Evolutionary conservation across 441 rosid genomes (phyloP).

Genomic region (Pelargonium myrrhifolium): DNA sequence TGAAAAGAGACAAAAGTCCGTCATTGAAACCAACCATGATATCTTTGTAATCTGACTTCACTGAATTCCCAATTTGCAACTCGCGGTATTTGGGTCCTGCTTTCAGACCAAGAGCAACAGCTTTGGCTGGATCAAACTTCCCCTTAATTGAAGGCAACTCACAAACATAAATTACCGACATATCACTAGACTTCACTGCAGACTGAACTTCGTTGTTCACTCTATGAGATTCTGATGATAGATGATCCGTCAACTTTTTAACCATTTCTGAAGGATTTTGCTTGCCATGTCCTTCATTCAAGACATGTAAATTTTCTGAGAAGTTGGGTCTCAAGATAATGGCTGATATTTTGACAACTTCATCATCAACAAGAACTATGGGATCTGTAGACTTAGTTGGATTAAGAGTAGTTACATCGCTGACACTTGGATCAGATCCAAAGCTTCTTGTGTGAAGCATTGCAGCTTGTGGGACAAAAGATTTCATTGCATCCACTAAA

Average conservation of each 20-base stretch:
- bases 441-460: constrained; percentile 87
- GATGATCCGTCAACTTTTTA: background rate
- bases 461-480: constrained; percentile 86
- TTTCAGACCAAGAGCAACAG: constrained; percentile 68
- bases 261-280: constrained; percentile 5
- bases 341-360: constrained; percentile 89
- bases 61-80: constrained; percentile 74
- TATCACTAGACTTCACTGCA: constrained; percentile 54
- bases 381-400: constrained; percentile 36
- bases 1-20: constrained; percentile 12
- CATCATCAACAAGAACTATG: constrained; percentile 59
- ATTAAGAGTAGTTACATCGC: constrained; percentile 23
- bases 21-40: constrained; percentile 42
- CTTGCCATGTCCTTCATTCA: background rate
- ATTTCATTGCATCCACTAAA: constrained; percentile 86
- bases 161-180: constrained; percentile 75
- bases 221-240: background rate
- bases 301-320: constrained; percentile 18
- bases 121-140: constrained; percentile 67
- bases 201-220: constrained; percentile 6
- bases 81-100: constrained; percentile 75
- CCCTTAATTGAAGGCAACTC: constrained; percentile 83
- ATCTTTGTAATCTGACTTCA: constrained; percentile 58
- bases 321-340: constrained; percentile 39
- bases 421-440: constrained; percentile 41